Evolutionary conservation across 108 stramenopile genomes (phyloP).

Genomic region (Cyclotella baltica): DNA sequence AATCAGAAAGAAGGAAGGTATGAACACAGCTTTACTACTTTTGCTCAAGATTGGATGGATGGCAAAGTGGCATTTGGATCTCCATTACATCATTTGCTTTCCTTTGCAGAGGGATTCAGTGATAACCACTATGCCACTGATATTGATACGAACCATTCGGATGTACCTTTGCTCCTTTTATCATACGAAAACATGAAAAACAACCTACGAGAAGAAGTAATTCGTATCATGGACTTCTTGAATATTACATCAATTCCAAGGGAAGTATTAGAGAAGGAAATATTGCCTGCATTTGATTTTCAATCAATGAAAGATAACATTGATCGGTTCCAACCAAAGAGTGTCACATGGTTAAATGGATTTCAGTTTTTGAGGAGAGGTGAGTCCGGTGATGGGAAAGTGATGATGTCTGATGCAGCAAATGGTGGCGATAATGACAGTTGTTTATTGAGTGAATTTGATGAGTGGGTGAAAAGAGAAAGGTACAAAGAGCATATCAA

Average conservation of each 20-base stretch:
- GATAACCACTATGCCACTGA: conserved; percentile 18
- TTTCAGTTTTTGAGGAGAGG: conserved; percentile 58
- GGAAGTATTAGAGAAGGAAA: conserved; percentile 25
- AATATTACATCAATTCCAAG: conserved; percentile 28
- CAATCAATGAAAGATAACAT: conserved; percentile 47
- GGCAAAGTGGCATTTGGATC: conserved; percentile 63
- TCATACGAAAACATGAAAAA: conserved; percentile 51
- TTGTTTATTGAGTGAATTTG: conserved; percentile 3
- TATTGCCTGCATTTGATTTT: conserved; percentile 51
- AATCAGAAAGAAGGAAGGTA: conserved; percentile 69
- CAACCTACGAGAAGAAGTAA: conserved; percentile 32
- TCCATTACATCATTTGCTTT: conserved; percentile 62
- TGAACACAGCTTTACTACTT: conserved; percentile 36
- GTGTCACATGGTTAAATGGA: conserved; percentile 51
- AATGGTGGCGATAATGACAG: conserved; percentile 5
- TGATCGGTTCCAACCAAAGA: conserved; percentile 47
- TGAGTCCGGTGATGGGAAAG: conserved; percentile 40
- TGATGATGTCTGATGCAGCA: conserved; percentile 12
- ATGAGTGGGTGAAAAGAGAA: conserved; percentile 39
- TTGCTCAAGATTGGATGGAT: conserved; percentile 59
- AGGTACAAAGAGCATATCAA: conserved; percentile 24
- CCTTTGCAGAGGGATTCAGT: conserved; percentile 45
- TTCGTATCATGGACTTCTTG: conserved; percentile 45
- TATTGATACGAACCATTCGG: not conserved
- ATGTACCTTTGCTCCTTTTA: conserved; percentile 38